Conservation (phyloP, 163 green algal genomes). For the Dunaliella salina region DNA sequence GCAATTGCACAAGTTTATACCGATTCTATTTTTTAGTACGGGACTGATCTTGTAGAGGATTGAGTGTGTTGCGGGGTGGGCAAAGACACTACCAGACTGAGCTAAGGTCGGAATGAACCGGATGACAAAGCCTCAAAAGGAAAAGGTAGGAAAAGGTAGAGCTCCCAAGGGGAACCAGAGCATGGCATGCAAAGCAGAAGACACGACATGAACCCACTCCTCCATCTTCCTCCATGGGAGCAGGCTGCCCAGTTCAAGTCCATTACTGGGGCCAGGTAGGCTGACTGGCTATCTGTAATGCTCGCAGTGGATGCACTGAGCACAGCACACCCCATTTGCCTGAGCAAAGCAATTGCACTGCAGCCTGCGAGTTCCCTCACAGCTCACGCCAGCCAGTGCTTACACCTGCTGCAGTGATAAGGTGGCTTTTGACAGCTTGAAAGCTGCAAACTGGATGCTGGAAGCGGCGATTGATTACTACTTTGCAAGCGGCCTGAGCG, state of each 20-base stretch:
- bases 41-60: too few species aligned
- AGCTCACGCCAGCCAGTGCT: neutral
- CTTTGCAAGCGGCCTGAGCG: slow-evolving; percentile 42
- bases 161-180: too few species aligned
- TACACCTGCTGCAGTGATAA: slow-evolving; percentile 39
- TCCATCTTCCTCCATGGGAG: neutral
- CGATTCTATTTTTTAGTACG: too few species aligned
- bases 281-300: too few species aligned
- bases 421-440: slow-evolving; percentile 54
- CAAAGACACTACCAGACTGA: too few species aligned
- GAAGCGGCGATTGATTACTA: slow-evolving; percentile 67
- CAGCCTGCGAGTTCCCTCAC: too few species aligned
- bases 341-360: too few species aligned
- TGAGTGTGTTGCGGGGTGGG: too few species aligned
- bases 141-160: slow-evolving; percentile 27
- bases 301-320: too few species aligned
- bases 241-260: slow-evolving; percentile 45
- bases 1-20: too few species aligned
- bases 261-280: slow-evolving; percentile 51
- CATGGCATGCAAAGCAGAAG: too few species aligned
- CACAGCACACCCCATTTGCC: too few species aligned
- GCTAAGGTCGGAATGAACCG: slow-evolving; percentile 20
- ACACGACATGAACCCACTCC: neutral
- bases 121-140: slow-evolving; percentile 47
- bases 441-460: slow-evolving; percentile 44